These are phyloP conservation scores for Alternaria triticina DNA, from an alignment of 2,329 filamentous ascomycete species.

Conservation along the genomic window DNA sequence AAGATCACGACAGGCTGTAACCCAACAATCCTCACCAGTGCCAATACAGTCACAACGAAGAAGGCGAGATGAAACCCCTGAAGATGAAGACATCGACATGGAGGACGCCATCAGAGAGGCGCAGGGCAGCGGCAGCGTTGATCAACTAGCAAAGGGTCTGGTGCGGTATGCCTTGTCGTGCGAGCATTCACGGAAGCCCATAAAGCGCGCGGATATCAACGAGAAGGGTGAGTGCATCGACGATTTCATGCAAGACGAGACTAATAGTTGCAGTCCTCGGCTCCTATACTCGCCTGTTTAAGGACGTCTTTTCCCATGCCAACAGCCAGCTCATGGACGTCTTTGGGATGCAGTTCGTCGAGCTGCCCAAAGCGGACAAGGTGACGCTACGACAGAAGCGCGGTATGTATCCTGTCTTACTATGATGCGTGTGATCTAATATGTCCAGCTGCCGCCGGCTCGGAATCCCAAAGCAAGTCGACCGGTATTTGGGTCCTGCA, in stretches of 20 bases:
- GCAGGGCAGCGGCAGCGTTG: slow-evolving; percentile 37
- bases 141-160: slow-evolving; percentile 65
- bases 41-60: slow-evolving; percentile 27
- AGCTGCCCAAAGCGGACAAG: slow-evolving; percentile 82
- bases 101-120: slow-evolving; percentile 12
- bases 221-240: slow-evolving; percentile 51
- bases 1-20: neutral
- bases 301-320: slow-evolving; percentile 75
- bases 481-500: slow-evolving; percentile 79
- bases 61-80: slow-evolving; percentile 23
- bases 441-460: slow-evolving; percentile 59
- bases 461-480: slow-evolving; percentile 56
- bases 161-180: slow-evolving; percentile 67
- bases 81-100: slow-evolving; percentile 30
- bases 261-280: slow-evolving; percentile 66
- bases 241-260: neutral
- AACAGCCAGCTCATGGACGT: slow-evolving; percentile 72
- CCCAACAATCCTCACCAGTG: slow-evolving; percentile 20
- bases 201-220: slow-evolving; percentile 64
- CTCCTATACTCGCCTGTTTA: slow-evolving; percentile 72
- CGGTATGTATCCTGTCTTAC: slow-evolving; percentile 57
- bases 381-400: slow-evolving; percentile 79
- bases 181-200: slow-evolving; percentile 64
- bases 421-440: neutral
- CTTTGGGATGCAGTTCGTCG: slow-evolving; percentile 93